These are phyloP conservation scores for Dittrichia graveolens DNA, from an alignment of 129 eudicot genomes.

Conservation along the genomic window DNA sequence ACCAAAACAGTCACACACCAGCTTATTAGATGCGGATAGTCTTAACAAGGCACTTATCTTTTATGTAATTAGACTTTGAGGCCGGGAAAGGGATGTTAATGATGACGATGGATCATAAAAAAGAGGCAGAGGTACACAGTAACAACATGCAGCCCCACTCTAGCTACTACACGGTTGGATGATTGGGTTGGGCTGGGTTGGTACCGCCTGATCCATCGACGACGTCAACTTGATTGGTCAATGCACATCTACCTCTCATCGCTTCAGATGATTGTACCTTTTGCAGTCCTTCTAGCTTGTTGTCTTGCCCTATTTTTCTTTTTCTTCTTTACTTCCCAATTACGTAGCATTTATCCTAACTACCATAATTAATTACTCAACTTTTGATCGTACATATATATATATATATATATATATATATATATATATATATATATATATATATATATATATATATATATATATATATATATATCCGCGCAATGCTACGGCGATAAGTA, in stretches of 20 bases:
- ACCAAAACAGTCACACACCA: too few species aligned
- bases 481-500: too few species aligned
- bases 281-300: conserved; percentile 12
- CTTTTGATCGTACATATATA: too few species aligned
- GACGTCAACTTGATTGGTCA: conserved; percentile 41
- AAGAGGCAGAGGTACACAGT: background rate
- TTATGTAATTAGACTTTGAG: too few species aligned
- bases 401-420: too few species aligned
- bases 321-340: background rate
- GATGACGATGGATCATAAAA: conserved; percentile 32
- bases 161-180: conserved; percentile 23
- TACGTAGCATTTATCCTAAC: too few species aligned
- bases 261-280: conserved; percentile 40
- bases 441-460: too few species aligned
- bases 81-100: conserved; percentile 1
- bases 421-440: too few species aligned
- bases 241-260: conserved; percentile 23
- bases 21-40: too few species aligned
- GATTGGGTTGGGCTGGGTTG: conserved; percentile 29
- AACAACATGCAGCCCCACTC: conserved; percentile 34
- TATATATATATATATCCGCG: too few species aligned
- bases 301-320: background rate
- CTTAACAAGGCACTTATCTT: too few species aligned
- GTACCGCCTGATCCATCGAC: conserved; percentile 32
- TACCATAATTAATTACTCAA: too few species aligned